Base-by-base conservation (phyloP, 306 rosid species). In the Quercus parvula region DNA sequence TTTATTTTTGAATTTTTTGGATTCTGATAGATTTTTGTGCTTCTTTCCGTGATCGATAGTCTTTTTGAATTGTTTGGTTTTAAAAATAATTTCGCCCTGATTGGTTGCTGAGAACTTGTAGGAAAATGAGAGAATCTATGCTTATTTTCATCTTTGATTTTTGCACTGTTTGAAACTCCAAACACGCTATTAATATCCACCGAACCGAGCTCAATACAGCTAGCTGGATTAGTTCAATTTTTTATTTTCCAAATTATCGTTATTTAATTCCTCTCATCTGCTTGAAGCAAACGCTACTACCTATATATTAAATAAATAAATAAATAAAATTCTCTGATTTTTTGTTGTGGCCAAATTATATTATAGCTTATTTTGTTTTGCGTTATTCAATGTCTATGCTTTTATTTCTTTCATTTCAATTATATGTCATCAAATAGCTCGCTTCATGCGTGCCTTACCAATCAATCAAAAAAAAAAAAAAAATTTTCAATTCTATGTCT, bases 31-130 rank as follows among this genome's bases (percentile, higher is more conserved):
- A 75, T 78, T 24, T 20, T 49, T 25, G 13, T 44, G 27, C 12
- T 18, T 33, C 24, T 70, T 17, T 35, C n/a, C 1, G 13, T 68
- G 73, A 17, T 56, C n/a, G 58, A 8, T 38, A 0, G 22, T 4
- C 8, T 7, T 55, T 12, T 68, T 66, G 13, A 13, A 17, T 31
- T 31, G 33, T 66, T 18, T 6, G 1, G 6, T 63, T 28, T 28
- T 28, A 0, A 13, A 1, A 62, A 11, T 31, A 38, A 8, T 67
- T 33, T 52, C 49, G 0, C 6, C 11, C 75, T 31, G 66, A 15
- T 76, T 33, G 76, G 79, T 56, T 74, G 67, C 71, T 61, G 73
- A 15, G 64, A 15, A 72, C 8, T 61, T 31, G 79, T 61, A 35
- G 69, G 46, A n/a, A 57, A 70, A 55, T 76, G 19, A 33, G 54